Base-by-base conservation (phyloP, 805 yeast species). In the Pichia exigua region DNA sequence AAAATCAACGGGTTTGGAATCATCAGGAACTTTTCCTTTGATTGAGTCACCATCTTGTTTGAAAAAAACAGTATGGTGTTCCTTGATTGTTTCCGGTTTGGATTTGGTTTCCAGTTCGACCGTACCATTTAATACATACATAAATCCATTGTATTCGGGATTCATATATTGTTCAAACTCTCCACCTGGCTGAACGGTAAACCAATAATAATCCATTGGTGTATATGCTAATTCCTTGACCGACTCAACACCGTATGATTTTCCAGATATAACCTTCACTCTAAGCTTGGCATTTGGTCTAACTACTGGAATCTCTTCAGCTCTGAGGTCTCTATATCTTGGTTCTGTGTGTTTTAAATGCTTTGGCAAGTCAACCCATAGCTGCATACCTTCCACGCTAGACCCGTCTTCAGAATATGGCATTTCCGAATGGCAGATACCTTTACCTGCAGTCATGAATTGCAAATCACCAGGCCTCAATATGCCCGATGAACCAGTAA, bases 361-460 rank as follows among this genome's bases (percentile, higher is more conserved):
- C 43, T 70, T 77, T 20, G 94, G 96, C 58, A 83, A 75, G 64
- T 87, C 95, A 39, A 87, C 94, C 96, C 96, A 89, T 49, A 89
- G 71, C 67, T 89, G 97, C 73, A 88, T 71, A 54, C 95, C 95
- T 50, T 72, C 74, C 30, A 69, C 68, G 21, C 71, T 69, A 21
- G 77, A 68, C 1, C 83, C 79, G 42, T 75, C 75, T 40, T 65
- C 68, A 40, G 76, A 72, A 38, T 82, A 82, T 10, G 96, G 96
- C 80, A 88, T 88, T 64, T 89, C 96, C 2, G 89, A 78, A 65
- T 88, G 96, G 50, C 86, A 86, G 39, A 88, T 80, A 47, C 95
- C 97, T 59, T 77, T 78, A 54, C 96, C 96, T 6, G 96, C 96
- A 27, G 96, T 89, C 96, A 89, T 89, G 66, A 89, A 88, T 66